A percentile compares a stretch with the other conserved stretches of the same genome.
Evolutionary conservation across 2,329 filamentous ascomycete genomes (phyloP).

Genomic region (Shiraia bambusicola): DNA sequence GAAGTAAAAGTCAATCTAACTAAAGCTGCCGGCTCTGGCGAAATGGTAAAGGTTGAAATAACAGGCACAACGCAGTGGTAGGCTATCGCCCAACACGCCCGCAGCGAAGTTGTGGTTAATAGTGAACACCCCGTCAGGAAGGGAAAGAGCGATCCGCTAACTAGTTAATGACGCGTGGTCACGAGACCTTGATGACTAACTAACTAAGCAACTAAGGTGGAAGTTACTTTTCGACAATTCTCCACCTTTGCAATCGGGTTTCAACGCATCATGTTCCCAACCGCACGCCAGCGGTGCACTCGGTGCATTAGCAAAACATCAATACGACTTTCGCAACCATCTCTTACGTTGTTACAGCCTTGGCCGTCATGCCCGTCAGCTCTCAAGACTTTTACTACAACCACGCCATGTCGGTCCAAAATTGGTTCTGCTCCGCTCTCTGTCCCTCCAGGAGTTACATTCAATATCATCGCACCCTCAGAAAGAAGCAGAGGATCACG

Average conservation of each 20-base stretch:
- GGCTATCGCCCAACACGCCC: too few relatives aligned
- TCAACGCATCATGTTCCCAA: constrained; percentile 61
- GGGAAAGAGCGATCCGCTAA: constrained; percentile 7
- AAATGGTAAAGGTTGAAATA: too few relatives aligned
- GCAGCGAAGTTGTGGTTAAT: too few relatives aligned
- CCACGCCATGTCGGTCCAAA: constrained; percentile 70
- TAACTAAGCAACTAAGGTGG: too few relatives aligned
- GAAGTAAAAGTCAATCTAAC: constrained; percentile 19
- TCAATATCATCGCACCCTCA: constrained; percentile 67
- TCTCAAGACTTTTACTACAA: constrained; percentile 69
- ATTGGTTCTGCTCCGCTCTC: constrained; percentile 68
- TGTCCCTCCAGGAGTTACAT: constrained; percentile 61
- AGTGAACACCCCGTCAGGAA: constrained; percentile 3
- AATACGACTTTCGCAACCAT: constrained; percentile 46
- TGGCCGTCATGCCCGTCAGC: constrained; percentile 59
- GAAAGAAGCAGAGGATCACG: constrained; percentile 61
- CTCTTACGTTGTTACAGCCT: constrained; percentile 74
- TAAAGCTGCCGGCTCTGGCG: too few relatives aligned
- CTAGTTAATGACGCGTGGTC: constrained; percentile 11
- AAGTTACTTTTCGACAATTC: constrained; percentile 26
- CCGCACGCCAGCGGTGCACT: constrained; percentile 57
- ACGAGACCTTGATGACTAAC: constrained; percentile 19
- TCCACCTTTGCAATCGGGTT: constrained; percentile 17
- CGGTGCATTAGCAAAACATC: constrained; percentile 57
- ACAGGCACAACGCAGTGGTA: too few relatives aligned